These are phyloP conservation scores for Aspergillus calidoustus DNA, from an alignment of 2,329 filamentous ascomycete species.

Conservation along the genomic window DNA sequence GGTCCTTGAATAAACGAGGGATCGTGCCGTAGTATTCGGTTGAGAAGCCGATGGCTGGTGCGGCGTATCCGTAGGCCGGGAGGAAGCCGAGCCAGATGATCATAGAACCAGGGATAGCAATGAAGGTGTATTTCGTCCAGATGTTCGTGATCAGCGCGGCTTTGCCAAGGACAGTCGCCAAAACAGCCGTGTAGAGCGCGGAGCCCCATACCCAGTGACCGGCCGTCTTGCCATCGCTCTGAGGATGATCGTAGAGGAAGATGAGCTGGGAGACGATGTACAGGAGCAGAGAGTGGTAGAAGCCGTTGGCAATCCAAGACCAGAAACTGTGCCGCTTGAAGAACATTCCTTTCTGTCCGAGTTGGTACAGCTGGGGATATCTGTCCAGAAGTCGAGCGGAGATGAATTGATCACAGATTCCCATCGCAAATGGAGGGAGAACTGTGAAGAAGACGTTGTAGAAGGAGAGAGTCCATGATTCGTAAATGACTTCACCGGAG, in stretches of 20 bases:
- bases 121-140: slow-evolving; percentile 97
- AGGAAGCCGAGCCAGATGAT: slow-evolving; percentile 89
- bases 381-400: slow-evolving; percentile 90
- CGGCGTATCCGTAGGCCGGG: slow-evolving; percentile 82
- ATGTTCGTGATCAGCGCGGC: slow-evolving; percentile 93
- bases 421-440: slow-evolving; percentile 88
- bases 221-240: slow-evolving; percentile 77
- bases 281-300: slow-evolving; percentile 93
- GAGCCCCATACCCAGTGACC: slow-evolving; percentile 99
- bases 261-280: slow-evolving; percentile 84
- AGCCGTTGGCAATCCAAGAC: slow-evolving; percentile 90
- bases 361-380: slow-evolving; percentile 92
- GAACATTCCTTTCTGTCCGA: slow-evolving; percentile 90
- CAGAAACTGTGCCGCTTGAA: slow-evolving; percentile 93
- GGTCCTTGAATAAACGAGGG: slow-evolving; percentile 76
- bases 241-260: slow-evolving; percentile 78
- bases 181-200: slow-evolving; percentile 89
- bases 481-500: slow-evolving; percentile 96
- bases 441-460: slow-evolving; percentile 99
- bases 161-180: slow-evolving; percentile 92
- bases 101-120: slow-evolving; percentile 94
- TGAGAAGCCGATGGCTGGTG: slow-evolving; percentile 80
- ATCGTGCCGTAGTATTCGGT: slow-evolving; percentile 85
- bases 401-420: slow-evolving; percentile 97
- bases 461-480: slow-evolving; percentile 99